phyloP scores from a whole-genome alignment of 2,329 filamentous ascomycete species.

The Xylariomycetidae sp. region DNA sequence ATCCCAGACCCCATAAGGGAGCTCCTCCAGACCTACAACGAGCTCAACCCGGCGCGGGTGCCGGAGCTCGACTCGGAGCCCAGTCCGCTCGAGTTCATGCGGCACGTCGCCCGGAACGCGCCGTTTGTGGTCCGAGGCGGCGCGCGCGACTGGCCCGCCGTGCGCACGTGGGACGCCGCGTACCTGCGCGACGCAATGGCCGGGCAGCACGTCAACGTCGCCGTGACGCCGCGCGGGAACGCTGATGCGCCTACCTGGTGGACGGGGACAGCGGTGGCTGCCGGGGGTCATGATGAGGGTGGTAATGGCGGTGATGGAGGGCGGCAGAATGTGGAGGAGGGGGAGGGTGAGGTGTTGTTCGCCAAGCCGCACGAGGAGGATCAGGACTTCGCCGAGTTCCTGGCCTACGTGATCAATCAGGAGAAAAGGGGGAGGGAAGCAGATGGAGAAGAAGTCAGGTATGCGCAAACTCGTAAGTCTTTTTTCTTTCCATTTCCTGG shows the following conservation, averaged over 20 bases:
- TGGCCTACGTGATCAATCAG: constrained; percentile 57
- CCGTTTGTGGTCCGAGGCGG: constrained; percentile 68
- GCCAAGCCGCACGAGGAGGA: constrained; percentile 68
- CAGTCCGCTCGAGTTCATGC: constrained; percentile 74
- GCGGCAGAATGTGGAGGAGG: too few relatives aligned
- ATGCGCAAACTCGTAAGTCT: constrained; percentile 67
- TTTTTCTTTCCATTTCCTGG: not conserved
- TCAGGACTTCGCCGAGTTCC: constrained; percentile 57
- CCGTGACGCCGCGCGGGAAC: constrained; percentile 68
- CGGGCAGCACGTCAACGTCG: constrained; percentile 63
- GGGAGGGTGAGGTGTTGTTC: constrained; percentile 43
- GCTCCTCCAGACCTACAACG: constrained; percentile 66
- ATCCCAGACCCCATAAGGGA: constrained; percentile 44
- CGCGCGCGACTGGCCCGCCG: constrained; percentile 59
- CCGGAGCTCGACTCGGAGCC: constrained; percentile 61
- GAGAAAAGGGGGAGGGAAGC: constrained; percentile 35
- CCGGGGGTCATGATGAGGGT: not conserved
- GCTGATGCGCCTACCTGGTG: constrained; percentile 48
- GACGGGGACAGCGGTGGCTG: constrained; percentile 16
- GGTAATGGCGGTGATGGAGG: not conserved
- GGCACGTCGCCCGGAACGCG: constrained; percentile 67
- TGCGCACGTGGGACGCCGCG: constrained; percentile 54
- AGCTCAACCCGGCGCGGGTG: constrained; percentile 60
- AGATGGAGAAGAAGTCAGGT: constrained; percentile 50
- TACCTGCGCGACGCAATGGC: constrained; percentile 55